A percentile compares a stretch with the other conserved stretches of the same genome.
Conservation (phyloP, 441 rosid species). For the Kokia cookei region DNA sequence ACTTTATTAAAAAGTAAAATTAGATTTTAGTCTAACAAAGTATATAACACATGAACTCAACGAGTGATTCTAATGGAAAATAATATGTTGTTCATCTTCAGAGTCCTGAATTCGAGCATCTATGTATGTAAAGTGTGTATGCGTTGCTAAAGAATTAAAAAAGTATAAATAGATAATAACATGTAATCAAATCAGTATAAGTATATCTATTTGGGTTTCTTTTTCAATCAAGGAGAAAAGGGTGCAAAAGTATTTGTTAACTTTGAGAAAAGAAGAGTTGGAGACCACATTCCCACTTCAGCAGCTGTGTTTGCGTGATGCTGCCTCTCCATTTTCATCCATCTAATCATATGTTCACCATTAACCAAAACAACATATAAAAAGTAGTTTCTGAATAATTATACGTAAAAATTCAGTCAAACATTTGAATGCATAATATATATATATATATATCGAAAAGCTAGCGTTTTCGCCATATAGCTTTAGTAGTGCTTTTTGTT, state of each 20-base stretch:
- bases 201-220: not conserved
- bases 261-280: not conserved
- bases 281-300: slow-evolving; percentile 23
- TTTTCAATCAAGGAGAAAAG: not conserved
- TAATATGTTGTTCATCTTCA: no score
- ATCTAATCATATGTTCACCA: not conserved
- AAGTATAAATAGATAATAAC: no score
- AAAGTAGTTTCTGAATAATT: slow-evolving; percentile 16
- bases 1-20: no score
- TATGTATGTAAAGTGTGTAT: no score
- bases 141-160: no score
- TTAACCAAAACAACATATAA: not conserved
- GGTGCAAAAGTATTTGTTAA: not conserved
- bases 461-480: slow-evolving; percentile 3
- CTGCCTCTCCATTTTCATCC: not conserved
- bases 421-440: not conserved
- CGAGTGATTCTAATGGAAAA: no score
- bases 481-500: slow-evolving; percentile 16
- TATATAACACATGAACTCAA: no score
- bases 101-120: no score
- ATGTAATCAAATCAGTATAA: no score
- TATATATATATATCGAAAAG: slow-evolving; percentile 22
- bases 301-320: not conserved
- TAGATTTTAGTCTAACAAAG: no score
- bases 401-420: slow-evolving; percentile 5